These are phyloP conservation scores for Pichia membranifaciens DNA, from an alignment of 805 yeast genomes.

Conservation along the genomic window DNA sequence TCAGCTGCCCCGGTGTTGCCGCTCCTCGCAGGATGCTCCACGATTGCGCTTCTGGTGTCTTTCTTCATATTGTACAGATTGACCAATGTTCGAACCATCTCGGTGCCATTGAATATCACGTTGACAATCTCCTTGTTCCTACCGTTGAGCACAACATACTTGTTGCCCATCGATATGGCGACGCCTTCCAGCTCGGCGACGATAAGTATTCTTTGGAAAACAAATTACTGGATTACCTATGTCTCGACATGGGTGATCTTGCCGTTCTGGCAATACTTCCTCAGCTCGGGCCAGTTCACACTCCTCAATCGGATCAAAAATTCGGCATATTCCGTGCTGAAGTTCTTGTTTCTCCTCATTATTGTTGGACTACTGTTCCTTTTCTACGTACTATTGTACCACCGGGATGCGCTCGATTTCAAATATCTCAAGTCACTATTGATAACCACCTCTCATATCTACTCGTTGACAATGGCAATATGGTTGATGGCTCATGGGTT, in stretches of 20 bases:
- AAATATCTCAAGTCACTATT: slow-evolving; percentile 58
- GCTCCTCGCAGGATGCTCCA: slow-evolving; percentile 18
- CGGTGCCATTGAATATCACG: slow-evolving; percentile 40
- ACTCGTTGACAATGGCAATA: slow-evolving; percentile 64
- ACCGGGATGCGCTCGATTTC: slow-evolving; percentile 26
- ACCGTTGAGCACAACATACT: slow-evolving; percentile 67
- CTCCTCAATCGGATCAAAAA: slow-evolving; percentile 43
- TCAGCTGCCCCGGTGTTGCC: background rate
- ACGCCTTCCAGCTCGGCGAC: slow-evolving; percentile 33
- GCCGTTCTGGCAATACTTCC: slow-evolving; percentile 70
- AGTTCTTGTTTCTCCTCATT: slow-evolving; percentile 55
- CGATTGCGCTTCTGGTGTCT: slow-evolving; percentile 28
- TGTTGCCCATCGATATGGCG: slow-evolving; percentile 70
- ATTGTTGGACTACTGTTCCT: slow-evolving; percentile 48
- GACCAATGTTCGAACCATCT: slow-evolving; percentile 31
- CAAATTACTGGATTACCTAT: slow-evolving; percentile 77
- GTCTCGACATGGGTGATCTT: slow-evolving; percentile 70
- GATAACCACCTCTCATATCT: slow-evolving; percentile 72
- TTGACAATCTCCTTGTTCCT: slow-evolving; percentile 58
- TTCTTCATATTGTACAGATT: slow-evolving; percentile 33
- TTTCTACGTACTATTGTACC: slow-evolving; percentile 49
- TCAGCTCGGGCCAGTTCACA: slow-evolving; percentile 60
- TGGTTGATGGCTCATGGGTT: slow-evolving; percentile 86
- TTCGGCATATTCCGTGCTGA: slow-evolving; percentile 50
- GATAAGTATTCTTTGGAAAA: slow-evolving; percentile 49